These are phyloP conservation scores for Mortierella alpina DNA, from an alignment of 192 early-diverging fungal species.

Conservation along the genomic window DNA sequence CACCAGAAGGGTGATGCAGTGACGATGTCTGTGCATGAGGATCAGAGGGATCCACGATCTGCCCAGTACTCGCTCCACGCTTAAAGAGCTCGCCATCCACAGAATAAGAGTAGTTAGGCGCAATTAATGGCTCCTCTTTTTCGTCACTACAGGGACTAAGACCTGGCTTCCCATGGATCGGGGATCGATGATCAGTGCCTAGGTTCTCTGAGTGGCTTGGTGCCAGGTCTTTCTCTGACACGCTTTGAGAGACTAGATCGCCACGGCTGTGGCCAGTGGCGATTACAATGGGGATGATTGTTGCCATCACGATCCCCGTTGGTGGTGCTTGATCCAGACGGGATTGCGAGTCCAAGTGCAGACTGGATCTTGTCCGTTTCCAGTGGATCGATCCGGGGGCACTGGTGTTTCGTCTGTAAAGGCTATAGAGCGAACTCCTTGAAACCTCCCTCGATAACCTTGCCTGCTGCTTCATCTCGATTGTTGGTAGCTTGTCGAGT, in stretches of 20 bases:
- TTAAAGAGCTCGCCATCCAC: slow-evolving; percentile 38
- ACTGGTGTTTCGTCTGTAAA: slow-evolving; percentile 14
- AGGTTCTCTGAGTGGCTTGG: no score
- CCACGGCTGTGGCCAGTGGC: slow-evolving; percentile 22
- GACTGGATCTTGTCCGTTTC: no score
- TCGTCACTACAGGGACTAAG: slow-evolving; percentile 9
- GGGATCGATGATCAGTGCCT: slow-evolving; percentile 4
- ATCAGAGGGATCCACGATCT: slow-evolving; percentile 1
- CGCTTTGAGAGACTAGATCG: slow-evolving; percentile 3
- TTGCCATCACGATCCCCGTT: slow-evolving; percentile 18
- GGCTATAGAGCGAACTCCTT: slow-evolving; percentile 27
- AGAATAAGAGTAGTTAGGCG: slow-evolving; percentile 37
- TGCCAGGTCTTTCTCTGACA: slow-evolving; percentile 8
- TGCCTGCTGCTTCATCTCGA: slow-evolving; percentile 1
- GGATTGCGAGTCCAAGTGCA: slow-evolving; percentile 10
- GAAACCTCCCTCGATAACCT: slow-evolving; percentile 20
- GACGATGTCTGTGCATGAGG: slow-evolving; percentile 7
- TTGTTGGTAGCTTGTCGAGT: slow-evolving; percentile 16
- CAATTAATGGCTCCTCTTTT: slow-evolving; percentile 9
- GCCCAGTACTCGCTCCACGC: not conserved
- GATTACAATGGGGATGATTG: slow-evolving; percentile 16
- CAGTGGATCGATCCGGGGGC: slow-evolving; percentile 25
- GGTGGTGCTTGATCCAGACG: slow-evolving; percentile 13
- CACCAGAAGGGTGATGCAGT: slow-evolving; percentile 25
- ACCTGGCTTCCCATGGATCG: slow-evolving; percentile 13